phyloP scores from a whole-genome alignment of 2,329 filamentous ascomycete genomes.

The Coniochaeta ligniaria region DNA sequence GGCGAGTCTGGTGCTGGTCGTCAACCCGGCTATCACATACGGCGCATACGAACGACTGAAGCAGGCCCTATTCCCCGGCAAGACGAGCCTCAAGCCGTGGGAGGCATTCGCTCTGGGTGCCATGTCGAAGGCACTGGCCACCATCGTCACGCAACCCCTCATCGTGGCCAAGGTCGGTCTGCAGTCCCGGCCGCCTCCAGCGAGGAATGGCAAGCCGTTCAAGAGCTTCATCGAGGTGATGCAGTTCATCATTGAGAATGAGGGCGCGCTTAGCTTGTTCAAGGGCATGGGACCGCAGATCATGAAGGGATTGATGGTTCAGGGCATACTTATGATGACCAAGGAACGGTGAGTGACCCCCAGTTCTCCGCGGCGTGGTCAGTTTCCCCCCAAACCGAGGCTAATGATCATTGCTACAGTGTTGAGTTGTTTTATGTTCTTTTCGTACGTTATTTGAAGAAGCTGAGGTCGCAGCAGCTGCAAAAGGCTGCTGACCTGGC shows the following conservation, averaged over 20 bases:
- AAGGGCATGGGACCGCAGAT: conserved; percentile 96
- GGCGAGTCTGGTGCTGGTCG: conserved; percentile 87
- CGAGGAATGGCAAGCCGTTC: conserved; percentile 82
- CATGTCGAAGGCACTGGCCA: conserved; percentile 86
- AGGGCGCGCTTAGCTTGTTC: conserved; percentile 78
- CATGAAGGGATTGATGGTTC: conserved; percentile 84
- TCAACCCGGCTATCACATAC: conserved; percentile 97
- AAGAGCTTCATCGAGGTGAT: conserved; percentile 92
- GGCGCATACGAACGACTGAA: conserved; percentile 90
- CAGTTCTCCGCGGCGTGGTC: neutral
- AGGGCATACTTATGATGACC: conserved; percentile 97
- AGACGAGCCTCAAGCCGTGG: conserved; percentile 66
- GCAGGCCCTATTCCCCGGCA: conserved; percentile 69
- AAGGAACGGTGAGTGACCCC: conserved; percentile 69
- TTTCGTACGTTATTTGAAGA: conserved; percentile 73
- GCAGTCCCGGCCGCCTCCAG: conserved; percentile 84
- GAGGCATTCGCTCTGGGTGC: conserved; percentile 95
- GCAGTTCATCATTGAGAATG: conserved; percentile 84
- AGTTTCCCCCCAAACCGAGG: neutral
- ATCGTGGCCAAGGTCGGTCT: conserved; percentile 97
- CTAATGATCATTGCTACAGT: conserved; percentile 31
- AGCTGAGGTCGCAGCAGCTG: conserved; percentile 62
- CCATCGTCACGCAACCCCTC: conserved; percentile 84
- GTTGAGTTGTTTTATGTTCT: conserved; percentile 86
- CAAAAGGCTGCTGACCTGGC: conserved; percentile 58